These are phyloP conservation scores for Mycosphaerelloides madeirae DNA, from an alignment of 2,329 filamentous ascomycete species.

Conservation along the genomic window DNA sequence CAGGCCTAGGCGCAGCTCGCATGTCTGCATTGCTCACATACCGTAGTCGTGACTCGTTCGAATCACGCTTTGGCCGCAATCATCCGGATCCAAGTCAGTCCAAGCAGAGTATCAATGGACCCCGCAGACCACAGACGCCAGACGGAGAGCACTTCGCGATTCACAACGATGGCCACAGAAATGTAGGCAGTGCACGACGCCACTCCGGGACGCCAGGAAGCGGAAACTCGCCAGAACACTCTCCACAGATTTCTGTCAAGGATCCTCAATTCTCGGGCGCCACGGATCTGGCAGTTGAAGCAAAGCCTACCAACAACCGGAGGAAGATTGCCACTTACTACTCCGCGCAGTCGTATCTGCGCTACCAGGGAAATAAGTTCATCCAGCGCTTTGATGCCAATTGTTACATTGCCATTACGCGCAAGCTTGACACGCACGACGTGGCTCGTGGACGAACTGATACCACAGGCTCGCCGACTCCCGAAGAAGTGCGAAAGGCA, in stretches of 20 bases:
- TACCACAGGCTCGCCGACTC: constrained; percentile 38
- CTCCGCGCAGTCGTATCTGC: constrained; percentile 93
- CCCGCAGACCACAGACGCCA: constrained; percentile 44
- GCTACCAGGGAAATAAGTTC: constrained; percentile 95
- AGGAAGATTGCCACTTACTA: constrained; percentile 69
- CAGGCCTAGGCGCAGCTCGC: constrained; percentile 85
- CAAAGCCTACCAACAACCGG: constrained; percentile 30
- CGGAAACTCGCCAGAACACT: constrained; percentile 15
- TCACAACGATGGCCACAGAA: constrained; percentile 50
- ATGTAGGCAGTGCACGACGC: constrained; percentile 44
- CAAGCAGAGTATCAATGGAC: constrained; percentile 73
- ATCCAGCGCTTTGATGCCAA: constrained; percentile 97
- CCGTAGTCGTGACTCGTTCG: constrained; percentile 93
- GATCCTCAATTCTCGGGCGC: constrained; percentile 47
- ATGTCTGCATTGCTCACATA: constrained; percentile 97
- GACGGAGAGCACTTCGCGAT: constrained; percentile 48
- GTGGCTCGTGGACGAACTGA: constrained; percentile 42
- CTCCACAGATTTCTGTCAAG: constrained; percentile 26
- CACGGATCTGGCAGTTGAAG: constrained; percentile 31
- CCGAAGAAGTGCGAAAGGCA: constrained; percentile 59
- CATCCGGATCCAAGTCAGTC: constrained; percentile 74
- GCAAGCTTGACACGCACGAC: constrained; percentile 96
- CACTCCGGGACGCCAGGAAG: constrained; percentile 15
- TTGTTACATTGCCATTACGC: constrained; percentile 97
- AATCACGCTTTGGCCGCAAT: constrained; percentile 89